These are phyloP conservation scores for Apocynum venetum DNA, from an alignment of 257 asterid species.

Conservation along the genomic window DNA sequence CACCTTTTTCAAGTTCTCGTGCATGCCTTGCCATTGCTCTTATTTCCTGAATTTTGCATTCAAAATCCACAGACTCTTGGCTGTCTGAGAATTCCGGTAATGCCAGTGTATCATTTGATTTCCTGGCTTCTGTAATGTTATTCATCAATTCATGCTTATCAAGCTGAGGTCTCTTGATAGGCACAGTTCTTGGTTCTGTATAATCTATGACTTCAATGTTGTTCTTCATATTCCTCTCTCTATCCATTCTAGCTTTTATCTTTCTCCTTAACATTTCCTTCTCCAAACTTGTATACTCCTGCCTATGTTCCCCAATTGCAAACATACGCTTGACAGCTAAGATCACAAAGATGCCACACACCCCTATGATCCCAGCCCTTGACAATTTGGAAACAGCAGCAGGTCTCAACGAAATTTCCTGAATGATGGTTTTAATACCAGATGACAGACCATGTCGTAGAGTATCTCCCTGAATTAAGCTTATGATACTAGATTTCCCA, in stretches of 20 bases:
- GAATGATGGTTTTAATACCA: conserved; percentile 13
- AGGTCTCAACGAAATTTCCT: conserved; percentile 29
- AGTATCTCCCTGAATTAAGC: conserved; percentile 12
- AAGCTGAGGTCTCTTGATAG: conserved; percentile 59
- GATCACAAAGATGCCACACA: conserved; percentile 51
- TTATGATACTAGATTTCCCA: conserved; percentile 31
- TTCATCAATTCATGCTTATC: conserved; percentile 60
- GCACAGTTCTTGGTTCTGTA: conserved; percentile 25
- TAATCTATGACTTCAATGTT: conserved; percentile 57
- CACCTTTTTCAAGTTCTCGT: conserved; percentile 55
- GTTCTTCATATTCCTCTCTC: conserved; percentile 46
- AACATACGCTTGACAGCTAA: conserved; percentile 44
- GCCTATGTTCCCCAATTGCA: conserved; percentile 20
- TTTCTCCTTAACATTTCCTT: conserved; percentile 80
- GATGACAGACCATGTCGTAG: neutral
- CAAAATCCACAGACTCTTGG: conserved; percentile 33
- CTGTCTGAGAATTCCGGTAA: conserved; percentile 21
- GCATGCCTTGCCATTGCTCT: conserved; percentile 68
- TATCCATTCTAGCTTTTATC: conserved; percentile 51
- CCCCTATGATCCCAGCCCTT: conserved; percentile 44
- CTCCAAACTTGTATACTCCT: conserved; percentile 55
- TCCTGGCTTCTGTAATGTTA: conserved; percentile 46
- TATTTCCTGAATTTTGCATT: conserved; percentile 55
- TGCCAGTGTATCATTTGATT: conserved; percentile 24
- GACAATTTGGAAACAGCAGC: conserved; percentile 40